Conservation (phyloP, 768 basidiomycete species). For the Naganishia randhawae region DNA sequence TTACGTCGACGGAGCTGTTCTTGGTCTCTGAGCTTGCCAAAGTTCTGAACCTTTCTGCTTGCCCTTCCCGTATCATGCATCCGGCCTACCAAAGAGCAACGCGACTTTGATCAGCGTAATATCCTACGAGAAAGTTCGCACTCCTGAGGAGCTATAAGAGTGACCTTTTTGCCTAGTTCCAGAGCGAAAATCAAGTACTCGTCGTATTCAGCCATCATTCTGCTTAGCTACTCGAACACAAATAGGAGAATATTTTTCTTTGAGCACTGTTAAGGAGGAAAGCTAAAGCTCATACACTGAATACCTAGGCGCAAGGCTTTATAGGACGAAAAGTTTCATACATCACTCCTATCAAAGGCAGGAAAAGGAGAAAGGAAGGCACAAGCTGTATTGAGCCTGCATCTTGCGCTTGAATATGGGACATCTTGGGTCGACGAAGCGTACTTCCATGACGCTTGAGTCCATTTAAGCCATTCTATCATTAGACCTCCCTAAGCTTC, state of each 20-base stretch:
- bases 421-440: too few relatives aligned
- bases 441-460: neutral
- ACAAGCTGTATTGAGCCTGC: neutral
- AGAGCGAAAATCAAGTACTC: conserved; percentile 61
- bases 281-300: too few relatives aligned
- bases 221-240: too few relatives aligned
- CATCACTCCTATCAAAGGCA: neutral
- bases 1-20: conserved; percentile 79
- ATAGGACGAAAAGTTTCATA: neutral
- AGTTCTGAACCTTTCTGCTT: conserved; percentile 60
- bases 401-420: too few relatives aligned
- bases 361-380: neutral
- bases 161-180: conserved; percentile 60
- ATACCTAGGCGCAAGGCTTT: neutral
- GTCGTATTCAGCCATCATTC: conserved; percentile 23
- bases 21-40: conserved; percentile 55
- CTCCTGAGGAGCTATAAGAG: too few relatives aligned
- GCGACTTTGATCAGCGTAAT: too few relatives aligned
- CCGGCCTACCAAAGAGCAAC: too few relatives aligned
- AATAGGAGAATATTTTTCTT: too few relatives aligned
- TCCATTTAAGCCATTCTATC: neutral
- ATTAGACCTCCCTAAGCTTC: too few relatives aligned
- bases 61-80: conserved; percentile 57
- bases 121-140: too few relatives aligned
- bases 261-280: too few relatives aligned